A percentile compares a stretch with the other conserved stretches of the same genome.
These are phyloP conservation scores for Suillus subluteus DNA, from an alignment of 768 basidiomycete genomes.

Conservation along the genomic window DNA sequence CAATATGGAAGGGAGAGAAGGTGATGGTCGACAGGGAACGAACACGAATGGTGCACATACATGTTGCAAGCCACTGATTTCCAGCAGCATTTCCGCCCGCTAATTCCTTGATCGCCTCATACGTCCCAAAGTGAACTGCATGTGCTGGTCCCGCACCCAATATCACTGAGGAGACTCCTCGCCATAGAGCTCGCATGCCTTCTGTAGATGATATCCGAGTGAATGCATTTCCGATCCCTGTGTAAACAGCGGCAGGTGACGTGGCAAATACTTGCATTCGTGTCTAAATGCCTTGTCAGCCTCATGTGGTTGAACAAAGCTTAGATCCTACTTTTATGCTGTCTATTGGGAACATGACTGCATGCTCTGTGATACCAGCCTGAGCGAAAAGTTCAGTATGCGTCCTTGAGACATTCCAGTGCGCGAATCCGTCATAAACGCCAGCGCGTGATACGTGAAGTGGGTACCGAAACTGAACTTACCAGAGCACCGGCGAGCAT, in stretches of 20 bases:
- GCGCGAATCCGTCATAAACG: neutral
- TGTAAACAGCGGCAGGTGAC: conserved; percentile 84
- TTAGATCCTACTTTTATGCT: conserved; percentile 83
- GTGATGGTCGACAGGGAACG: conserved; percentile 9
- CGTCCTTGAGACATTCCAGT: neutral
- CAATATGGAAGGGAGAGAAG: conserved; percentile 12
- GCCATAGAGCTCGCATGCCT: conserved; percentile 89
- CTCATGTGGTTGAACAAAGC: conserved; percentile 11
- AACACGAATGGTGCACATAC: conserved; percentile 49
- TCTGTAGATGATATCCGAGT: conserved; percentile 93
- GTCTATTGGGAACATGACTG: conserved; percentile 98
- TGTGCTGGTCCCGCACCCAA: conserved; percentile 98
- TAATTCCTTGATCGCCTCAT: conserved; percentile 93
- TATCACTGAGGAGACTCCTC: conserved; percentile 95
- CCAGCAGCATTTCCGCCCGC: conserved; percentile 79
- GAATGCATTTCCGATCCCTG: conserved; percentile 88
- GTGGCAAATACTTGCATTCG: conserved; percentile 98
- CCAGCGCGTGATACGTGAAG: neutral
- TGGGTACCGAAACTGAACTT: conserved; percentile 37
- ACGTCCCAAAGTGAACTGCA: conserved; percentile 95
- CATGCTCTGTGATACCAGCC: conserved; percentile 99
- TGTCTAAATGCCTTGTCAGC: conserved; percentile 56
- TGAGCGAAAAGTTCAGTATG: conserved; percentile 39
- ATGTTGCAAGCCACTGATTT: conserved; percentile 87
- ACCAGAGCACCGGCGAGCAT: conserved; percentile 98